Base-by-base conservation (phyloP, 225 moss, liverwort and hornwort species). In the Thuidium tamariscinum region DNA sequence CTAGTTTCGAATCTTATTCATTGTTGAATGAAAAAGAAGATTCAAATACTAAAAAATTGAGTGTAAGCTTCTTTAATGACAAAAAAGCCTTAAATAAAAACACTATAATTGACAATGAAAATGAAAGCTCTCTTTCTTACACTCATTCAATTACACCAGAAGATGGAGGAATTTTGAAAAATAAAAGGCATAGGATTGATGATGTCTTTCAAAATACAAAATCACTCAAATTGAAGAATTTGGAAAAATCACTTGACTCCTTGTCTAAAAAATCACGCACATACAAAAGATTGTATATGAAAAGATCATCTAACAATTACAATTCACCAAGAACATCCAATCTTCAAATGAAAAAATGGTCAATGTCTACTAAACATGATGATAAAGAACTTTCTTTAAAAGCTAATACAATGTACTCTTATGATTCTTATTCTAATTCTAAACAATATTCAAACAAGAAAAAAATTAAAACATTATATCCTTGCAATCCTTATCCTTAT, bases 141-240 rank as follows among this genome's bases (percentile, higher is more conserved):
- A 92, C 39, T 59, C 84, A 88, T 84, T 90, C 48, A 41, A 7
- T 46, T 16, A 86, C 68, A 14, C 79, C n/a, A 15, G 23, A 90
- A 74, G 84, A 88, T 79, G 84, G 67, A 82, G 84, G 86, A 21
- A 87, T 87, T 66, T 74, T 88, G 16, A 86, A 55, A 86, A 91
- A 91, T 68, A 81, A 71, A 81, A 88, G 74, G 27, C 56, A 68
- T 44, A 69, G 26, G 25, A 29, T 12, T 82, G 30, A 79, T 85
- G 79, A 88, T 66, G 72, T 14, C 3, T 29, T 41, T 10, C 80
- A 84, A 84, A 76, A 80, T 64, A 37, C 65, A 81, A 88, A 86
- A 34, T 86, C 68, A 13, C n/a, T 54, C 16, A 86, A 88, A 41
- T 18, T 84, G 6, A 51, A 75, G 41, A 56, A 16, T 16, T 61